Percentiles rank a stretch among this genome's conserved stretches.
phyloP scores from a whole-genome alignment of 106 monocot species.

The Cymbidium sinense region DNA sequence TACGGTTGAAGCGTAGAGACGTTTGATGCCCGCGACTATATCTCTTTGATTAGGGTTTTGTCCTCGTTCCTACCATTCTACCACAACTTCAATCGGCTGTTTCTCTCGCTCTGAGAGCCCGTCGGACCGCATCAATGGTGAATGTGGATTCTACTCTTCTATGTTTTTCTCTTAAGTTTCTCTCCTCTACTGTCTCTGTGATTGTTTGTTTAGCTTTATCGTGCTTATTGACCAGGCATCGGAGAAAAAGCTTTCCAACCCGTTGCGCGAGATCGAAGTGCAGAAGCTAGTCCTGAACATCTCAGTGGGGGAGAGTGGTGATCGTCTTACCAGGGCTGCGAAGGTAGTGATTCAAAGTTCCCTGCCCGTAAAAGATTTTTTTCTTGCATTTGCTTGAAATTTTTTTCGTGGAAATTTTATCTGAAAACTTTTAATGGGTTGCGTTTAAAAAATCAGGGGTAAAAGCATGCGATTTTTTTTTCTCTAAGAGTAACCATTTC shows the following conservation, averaged over 20 bases:
- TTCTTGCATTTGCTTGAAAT: not conserved
- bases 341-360: slow-evolving; percentile 6
- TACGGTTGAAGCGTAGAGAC: not conserved
- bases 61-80: not conserved
- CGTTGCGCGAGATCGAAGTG: slow-evolving; percentile 26
- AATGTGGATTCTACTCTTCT: not conserved
- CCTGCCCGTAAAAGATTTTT: not conserved
- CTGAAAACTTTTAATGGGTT: not conserved
- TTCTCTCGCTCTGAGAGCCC: not conserved
- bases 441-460: not conserved
- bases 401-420: not conserved
- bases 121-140: not conserved
- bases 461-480: not conserved
- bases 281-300: slow-evolving; percentile 33
- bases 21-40: not conserved
- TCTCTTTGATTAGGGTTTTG: not conserved
- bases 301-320: slow-evolving; percentile 23
- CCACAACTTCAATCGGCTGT: not conserved
- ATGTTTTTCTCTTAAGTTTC: not conserved
- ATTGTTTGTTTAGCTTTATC: not conserved
- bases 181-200: not conserved
- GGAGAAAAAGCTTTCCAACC: slow-evolving; percentile 26
- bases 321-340: slow-evolving; percentile 26
- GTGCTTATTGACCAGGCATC: not conserved
- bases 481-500: too few species aligned